A percentile compares a stretch with the other conserved stretches of the same genome.
Evolutionary conservation across 805 yeast genomes (phyloP).

Genomic region (Schwanniomyces vanrijiae): DNA sequence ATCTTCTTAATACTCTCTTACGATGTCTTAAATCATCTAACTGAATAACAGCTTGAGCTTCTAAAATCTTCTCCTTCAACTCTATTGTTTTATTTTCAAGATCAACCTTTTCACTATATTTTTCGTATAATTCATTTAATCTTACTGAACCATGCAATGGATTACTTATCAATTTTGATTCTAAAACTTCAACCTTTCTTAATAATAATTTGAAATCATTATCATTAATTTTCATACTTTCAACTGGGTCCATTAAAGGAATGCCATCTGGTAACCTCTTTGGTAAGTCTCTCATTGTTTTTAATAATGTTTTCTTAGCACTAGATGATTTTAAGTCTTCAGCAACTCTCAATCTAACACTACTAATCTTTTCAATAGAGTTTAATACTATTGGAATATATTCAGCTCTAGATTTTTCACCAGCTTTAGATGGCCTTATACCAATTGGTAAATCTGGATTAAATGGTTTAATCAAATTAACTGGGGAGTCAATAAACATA

Average conservation of each 20-base stretch:
- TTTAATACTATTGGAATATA: conserved; percentile 82
- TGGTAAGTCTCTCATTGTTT: conserved; percentile 76
- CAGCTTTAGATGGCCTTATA: conserved; percentile 75
- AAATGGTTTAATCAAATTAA: conserved; percentile 71
- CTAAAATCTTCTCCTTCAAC: conserved; percentile 64
- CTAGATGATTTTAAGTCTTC: conserved; percentile 59
- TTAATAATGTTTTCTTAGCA: conserved; percentile 61
- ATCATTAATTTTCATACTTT: conserved; percentile 89
- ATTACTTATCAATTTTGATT: conserved; percentile 67
- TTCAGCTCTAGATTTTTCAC: conserved; percentile 71
- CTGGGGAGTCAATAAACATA: conserved; percentile 82
- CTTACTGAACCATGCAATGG: conserved; percentile 65
- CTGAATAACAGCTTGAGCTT: conserved; percentile 90
- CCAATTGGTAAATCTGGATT: conserved; percentile 84
- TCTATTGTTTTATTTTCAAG: conserved; percentile 58
- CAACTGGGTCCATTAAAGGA: conserved; percentile 88
- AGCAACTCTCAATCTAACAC: conserved; percentile 79
- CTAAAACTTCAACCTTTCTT: conserved; percentile 80
- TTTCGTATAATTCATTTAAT: conserved; percentile 59
- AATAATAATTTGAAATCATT: conserved; percentile 69
- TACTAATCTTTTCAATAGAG: conserved; percentile 73
- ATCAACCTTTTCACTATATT: conserved; percentile 64
- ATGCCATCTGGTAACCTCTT: conserved; percentile 87
- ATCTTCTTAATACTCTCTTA: conserved; percentile 86
- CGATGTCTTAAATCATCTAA: conserved; percentile 91